Evolutionary conservation across 2,329 filamentous ascomycete genomes (phyloP).

Genomic region (Colletotrichum phormii): DNA sequence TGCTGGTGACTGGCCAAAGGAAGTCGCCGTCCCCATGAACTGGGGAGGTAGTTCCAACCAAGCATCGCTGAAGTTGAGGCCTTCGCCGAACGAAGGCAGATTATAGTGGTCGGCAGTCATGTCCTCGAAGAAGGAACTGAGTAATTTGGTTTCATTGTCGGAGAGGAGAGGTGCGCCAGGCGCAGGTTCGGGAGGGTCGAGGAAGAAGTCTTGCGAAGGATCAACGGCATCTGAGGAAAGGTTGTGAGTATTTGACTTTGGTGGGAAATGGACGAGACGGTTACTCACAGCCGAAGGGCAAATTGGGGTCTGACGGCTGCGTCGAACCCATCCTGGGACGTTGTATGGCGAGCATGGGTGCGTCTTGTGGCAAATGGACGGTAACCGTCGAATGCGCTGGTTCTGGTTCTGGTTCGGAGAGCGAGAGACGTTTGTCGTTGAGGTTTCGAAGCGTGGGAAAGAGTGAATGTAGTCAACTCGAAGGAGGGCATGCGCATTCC

Average conservation of each 20-base stretch:
- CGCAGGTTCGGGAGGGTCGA: slow-evolving; percentile 70
- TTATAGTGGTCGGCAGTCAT: slow-evolving; percentile 64
- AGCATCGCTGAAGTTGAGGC: slow-evolving; percentile 60
- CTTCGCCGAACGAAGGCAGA: slow-evolving; percentile 62
- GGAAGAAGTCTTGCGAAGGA: slow-evolving; percentile 56
- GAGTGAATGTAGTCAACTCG: slow-evolving; percentile 30
- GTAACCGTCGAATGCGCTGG: slow-evolving; percentile 18
- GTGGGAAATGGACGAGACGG: slow-evolving; percentile 24
- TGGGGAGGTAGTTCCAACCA: slow-evolving; percentile 72
- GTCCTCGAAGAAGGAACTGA: slow-evolving; percentile 69
- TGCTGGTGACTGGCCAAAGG: slow-evolving; percentile 65
- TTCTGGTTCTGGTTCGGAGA: slow-evolving; percentile 17
- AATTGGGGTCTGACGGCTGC: slow-evolving; percentile 65
- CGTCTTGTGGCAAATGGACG: slow-evolving; percentile 45
- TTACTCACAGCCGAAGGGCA: slow-evolving; percentile 76
- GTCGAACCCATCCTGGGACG: slow-evolving; percentile 70
- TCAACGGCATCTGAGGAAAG: slow-evolving; percentile 57
- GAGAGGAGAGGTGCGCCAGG: slow-evolving; percentile 74
- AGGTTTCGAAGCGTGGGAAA: slow-evolving; percentile 1
- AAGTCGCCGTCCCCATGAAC: slow-evolving; percentile 75
- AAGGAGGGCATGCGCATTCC: slow-evolving; percentile 31
- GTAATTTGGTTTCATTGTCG: slow-evolving; percentile 68
- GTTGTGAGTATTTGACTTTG: slow-evolving; percentile 15
- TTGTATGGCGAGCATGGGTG: slow-evolving; percentile 68
- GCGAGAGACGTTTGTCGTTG: slow-evolving; percentile 12